phyloP scores from a whole-genome alignment of 164 flowering plant genomes.

The Berberis vulgaris region DNA sequence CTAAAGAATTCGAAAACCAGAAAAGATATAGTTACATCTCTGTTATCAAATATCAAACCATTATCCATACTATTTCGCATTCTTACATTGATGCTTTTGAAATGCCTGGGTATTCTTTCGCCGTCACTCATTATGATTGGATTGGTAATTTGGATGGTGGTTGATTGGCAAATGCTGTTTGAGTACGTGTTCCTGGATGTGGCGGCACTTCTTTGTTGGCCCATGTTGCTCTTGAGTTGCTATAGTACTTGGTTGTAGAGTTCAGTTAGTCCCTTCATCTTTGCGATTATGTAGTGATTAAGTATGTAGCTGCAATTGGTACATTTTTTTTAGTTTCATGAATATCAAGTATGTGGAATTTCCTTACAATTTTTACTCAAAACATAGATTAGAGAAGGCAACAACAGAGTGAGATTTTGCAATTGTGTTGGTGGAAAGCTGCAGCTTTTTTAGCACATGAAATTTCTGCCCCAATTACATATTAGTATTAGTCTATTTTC shows the following conservation, averaged over 20 bases:
- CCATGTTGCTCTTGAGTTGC: slow-evolving; percentile 16
- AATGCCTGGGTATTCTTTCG: slow-evolving; percentile 12
- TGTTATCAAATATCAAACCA: background rate
- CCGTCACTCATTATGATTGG: slow-evolving; percentile 19
- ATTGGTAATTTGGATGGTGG: slow-evolving; percentile 11
- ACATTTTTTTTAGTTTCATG: too few species aligned
- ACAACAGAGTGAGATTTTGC: too few species aligned
- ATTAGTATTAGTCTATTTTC: too few species aligned
- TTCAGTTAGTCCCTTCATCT: slow-evolving; percentile 9
- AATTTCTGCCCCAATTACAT: too few species aligned
- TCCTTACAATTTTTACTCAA: too few species aligned
- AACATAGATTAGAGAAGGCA: too few species aligned
- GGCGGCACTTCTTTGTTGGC: slow-evolving; percentile 8
- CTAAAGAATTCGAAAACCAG: background rate
- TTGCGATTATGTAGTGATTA: too few species aligned
- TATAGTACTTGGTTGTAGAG: slow-evolving; percentile 17
- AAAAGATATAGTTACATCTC: slow-evolving; percentile 2
- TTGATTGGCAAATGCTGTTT: slow-evolving; percentile 18
- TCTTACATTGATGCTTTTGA: background rate
- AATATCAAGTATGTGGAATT: too few species aligned
- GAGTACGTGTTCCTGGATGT: slow-evolving; percentile 19
- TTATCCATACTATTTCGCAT: background rate
- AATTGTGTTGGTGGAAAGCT: too few species aligned
- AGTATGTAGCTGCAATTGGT: too few species aligned
- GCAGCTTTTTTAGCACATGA: too few species aligned